Conservation (phyloP, 2,329 filamentous ascomycete species). For the Plenodomus lindquistii region DNA sequence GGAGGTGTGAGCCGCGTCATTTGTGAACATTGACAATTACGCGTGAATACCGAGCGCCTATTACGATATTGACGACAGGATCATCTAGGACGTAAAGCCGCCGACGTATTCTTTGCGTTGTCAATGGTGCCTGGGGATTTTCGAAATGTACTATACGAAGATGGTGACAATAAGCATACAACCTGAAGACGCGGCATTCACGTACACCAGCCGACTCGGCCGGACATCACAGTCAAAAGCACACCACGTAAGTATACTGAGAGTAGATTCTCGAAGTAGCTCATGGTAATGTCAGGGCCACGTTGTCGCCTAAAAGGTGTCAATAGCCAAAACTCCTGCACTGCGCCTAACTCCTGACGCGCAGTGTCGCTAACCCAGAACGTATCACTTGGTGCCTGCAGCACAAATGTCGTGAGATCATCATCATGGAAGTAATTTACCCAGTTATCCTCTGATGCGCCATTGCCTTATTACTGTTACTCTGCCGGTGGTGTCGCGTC, state of each 20-base stretch:
- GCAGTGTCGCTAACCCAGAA: constrained; percentile 6
- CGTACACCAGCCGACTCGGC: constrained; percentile 3
- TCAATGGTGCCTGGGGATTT: too few relatives aligned
- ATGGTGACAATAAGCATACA: neutral
- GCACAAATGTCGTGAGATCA: constrained; percentile 25
- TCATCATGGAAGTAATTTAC: constrained; percentile 13
- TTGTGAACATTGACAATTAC: neutral
- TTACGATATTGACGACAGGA: neutral
- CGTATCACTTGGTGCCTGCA: constrained; percentile 3
- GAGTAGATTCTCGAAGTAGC: neutral
- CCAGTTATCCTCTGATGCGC: neutral
- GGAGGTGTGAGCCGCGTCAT: neutral
- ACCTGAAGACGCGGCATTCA: too few relatives aligned
- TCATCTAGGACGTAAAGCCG: neutral
- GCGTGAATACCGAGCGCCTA: neutral
- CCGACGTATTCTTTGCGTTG: too few relatives aligned
- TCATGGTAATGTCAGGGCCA: neutral
- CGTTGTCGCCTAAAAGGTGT: neutral
- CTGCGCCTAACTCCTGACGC: constrained; percentile 10
- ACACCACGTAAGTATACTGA: neutral
- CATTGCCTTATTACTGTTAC: constrained; percentile 22
- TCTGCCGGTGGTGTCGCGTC: constrained; percentile 1
- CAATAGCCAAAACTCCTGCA: neutral
- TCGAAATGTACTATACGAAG: neutral
- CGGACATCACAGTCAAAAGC: neutral